Conservation (phyloP, 2,329 filamentous ascomycete species). For the Exophiala dermatitidis region DNA sequence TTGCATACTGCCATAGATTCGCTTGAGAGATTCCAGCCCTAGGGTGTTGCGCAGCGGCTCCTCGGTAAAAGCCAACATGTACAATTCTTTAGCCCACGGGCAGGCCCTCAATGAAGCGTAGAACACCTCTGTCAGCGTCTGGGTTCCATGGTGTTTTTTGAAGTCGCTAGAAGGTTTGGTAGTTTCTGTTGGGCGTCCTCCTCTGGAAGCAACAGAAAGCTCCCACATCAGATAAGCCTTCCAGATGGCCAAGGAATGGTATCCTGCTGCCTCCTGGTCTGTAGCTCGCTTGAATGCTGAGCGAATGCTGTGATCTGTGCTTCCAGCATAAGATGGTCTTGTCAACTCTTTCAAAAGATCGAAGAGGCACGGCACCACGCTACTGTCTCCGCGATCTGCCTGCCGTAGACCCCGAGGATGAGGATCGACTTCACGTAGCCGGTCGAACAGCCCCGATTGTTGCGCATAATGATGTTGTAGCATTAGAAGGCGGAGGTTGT, state of each 20-base stretch:
- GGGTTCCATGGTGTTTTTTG: conserved; percentile 29
- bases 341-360: conserved; percentile 50
- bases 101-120: conserved; percentile 50
- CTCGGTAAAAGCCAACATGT: conserved; percentile 51
- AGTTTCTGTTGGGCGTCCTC: background rate
- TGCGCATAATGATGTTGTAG: conserved; percentile 68
- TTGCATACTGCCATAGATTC: conserved; percentile 20
- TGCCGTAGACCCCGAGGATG: conserved; percentile 23
- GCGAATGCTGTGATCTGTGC: conserved; percentile 48
- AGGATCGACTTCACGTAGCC: conserved; percentile 55
- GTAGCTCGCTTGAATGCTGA: conserved; percentile 50
- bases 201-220: conserved; percentile 27
- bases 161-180: background rate
- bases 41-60: conserved; percentile 29
- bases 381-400: conserved; percentile 25
- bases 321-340: conserved; percentile 37
- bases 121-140: conserved; percentile 46
- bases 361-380: conserved; percentile 38
- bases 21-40: conserved; percentile 12
- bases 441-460: conserved; percentile 65
- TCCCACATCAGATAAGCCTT: conserved; percentile 48
- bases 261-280: conserved; percentile 24
- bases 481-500: conserved; percentile 67
- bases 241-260: conserved; percentile 44
- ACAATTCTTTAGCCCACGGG: conserved; percentile 57